Conservation (phyloP, 345 rosid species). For the Citrus unshiu region DNA sequence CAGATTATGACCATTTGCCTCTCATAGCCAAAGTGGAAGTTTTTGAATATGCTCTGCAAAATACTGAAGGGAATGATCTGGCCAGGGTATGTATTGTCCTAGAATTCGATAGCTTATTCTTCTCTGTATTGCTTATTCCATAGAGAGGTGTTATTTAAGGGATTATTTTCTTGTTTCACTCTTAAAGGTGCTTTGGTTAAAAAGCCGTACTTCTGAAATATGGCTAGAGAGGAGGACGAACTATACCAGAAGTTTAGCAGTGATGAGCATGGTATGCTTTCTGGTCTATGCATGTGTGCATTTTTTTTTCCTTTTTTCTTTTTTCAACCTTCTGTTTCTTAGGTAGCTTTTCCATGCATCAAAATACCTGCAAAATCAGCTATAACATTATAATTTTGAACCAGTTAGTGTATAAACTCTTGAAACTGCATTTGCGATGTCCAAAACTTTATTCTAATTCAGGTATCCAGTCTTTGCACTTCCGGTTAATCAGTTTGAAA, state of each 20-base stretch:
- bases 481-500: not conserved
- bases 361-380: not conserved
- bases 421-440: not conserved
- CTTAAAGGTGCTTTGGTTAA: slow-evolving; percentile 89
- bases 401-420: not conserved
- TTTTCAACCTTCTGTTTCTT: slow-evolving; percentile 1
- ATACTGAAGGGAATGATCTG: slow-evolving; percentile 96
- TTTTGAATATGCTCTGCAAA: slow-evolving; percentile 78
- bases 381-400: not conserved
- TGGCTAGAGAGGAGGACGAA: slow-evolving; percentile 99
- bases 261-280: slow-evolving; percentile 96
- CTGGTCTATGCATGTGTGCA: not conserved
- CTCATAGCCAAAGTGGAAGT: slow-evolving; percentile 93
- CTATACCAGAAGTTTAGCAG: slow-evolving; percentile 96
- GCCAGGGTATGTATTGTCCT: slow-evolving; percentile 55
- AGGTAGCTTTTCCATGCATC: not conserved
- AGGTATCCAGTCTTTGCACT: not conserved
- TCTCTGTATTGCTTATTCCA: not conserved
- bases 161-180: slow-evolving; percentile 13
- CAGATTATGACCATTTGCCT: slow-evolving; percentile 89
- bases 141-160: slow-evolving; percentile 10
- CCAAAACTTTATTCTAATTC: not conserved
- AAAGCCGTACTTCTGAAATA: slow-evolving; percentile 95
- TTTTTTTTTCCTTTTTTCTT: not conserved
- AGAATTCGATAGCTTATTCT: slow-evolving; percentile 1